Conservation (phyloP, 2,329 filamentous ascomycete genomes). For the Ophiocordyceps robertsii region DNA sequence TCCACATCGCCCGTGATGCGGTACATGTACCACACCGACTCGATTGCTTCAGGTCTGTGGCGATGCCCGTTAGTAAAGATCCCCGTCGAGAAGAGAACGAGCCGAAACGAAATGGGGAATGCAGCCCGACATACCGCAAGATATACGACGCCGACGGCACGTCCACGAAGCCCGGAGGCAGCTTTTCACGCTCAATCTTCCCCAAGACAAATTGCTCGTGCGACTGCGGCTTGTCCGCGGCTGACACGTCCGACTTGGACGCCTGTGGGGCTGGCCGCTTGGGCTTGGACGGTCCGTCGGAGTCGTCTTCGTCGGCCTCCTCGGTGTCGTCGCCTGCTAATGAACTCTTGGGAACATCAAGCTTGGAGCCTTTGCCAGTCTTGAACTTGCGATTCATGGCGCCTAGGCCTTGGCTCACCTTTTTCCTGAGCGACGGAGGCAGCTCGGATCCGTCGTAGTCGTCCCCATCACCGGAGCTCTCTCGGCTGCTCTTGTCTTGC, state of each 20-base stretch:
- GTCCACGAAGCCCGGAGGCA: constrained; percentile 37
- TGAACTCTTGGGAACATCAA: background rate
- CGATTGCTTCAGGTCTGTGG: constrained; percentile 66
- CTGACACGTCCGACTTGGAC: background rate
- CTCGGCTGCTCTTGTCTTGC: constrained; percentile 5
- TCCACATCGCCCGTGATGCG: constrained; percentile 67
- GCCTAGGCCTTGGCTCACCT: constrained; percentile 10
- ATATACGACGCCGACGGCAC: constrained; percentile 40
- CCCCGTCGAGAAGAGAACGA: constrained; percentile 4
- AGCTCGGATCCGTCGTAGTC: constrained; percentile 15
- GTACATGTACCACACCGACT: constrained; percentile 82
- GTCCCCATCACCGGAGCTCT: constrained; percentile 1
- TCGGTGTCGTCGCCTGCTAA: background rate
- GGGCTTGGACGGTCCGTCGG: background rate
- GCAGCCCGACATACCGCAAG: constrained; percentile 36
- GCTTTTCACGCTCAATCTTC: constrained; percentile 26
- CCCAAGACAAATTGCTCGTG: constrained; percentile 40
- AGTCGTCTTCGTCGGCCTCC: background rate
- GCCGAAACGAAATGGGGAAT: constrained; percentile 11
- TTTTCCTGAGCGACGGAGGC: constrained; percentile 18
- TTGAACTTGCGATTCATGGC: constrained; percentile 4
- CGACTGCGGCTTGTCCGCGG: constrained; percentile 24
- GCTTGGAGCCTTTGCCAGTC: background rate
- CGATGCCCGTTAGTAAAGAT: constrained; percentile 4
- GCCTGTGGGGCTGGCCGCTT: background rate